Evolutionary conservation across 1,139 yeast genomes (phyloP), one percentile per base, ranked within the genome.

Genomic region (Saccharomycopsis phalli): DNA sequence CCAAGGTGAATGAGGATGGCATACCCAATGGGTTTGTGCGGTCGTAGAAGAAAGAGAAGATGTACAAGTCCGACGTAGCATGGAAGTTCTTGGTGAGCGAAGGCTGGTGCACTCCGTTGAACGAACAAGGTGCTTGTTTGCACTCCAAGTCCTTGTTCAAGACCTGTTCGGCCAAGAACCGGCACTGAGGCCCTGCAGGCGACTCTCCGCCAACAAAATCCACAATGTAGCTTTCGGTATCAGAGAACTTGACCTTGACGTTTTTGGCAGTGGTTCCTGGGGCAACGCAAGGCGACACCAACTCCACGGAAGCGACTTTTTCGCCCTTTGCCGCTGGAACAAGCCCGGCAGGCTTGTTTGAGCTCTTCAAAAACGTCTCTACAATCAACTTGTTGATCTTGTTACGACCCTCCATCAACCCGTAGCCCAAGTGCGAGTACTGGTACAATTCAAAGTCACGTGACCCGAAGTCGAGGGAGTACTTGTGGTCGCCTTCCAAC

Each of bases 91-190:
- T 76, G 35, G 76, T 74, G 52, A 91, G 68, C 3, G 94, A 81
- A 4, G 99, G 99, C 65, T 91, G 98, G 59, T 91, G 94, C 40
- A 87, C 81, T 53, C 99, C 98, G 56, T 88, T 86, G 71, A 91
- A 91, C 2, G 97, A 84, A 62, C 99, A 91, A 39, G 98, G 94
- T 47, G 75, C 73, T 33, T 68, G 56, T 2, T 65, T 58, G 67
- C 99, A 91, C 47, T 69, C 75, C 11, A 73, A 69, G 31, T 87
- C 95, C 63, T 88, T 88, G 61, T 84, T 81, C 58, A 91, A 71
- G 26, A 86, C 75, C 46, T 70, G 60, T 58, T 91, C 97, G 4
- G 97, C 87, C 38, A 91, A 60, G 55, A 68, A 71, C 51, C 96
- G 76, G 63, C 99, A 91, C 60, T 84, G 94, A 6, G 81, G 68